Percentiles rank a stretch among this genome's conserved stretches.
Conservation (phyloP, 352 stramenopile species). For the Aphanomyces astaci region DNA sequence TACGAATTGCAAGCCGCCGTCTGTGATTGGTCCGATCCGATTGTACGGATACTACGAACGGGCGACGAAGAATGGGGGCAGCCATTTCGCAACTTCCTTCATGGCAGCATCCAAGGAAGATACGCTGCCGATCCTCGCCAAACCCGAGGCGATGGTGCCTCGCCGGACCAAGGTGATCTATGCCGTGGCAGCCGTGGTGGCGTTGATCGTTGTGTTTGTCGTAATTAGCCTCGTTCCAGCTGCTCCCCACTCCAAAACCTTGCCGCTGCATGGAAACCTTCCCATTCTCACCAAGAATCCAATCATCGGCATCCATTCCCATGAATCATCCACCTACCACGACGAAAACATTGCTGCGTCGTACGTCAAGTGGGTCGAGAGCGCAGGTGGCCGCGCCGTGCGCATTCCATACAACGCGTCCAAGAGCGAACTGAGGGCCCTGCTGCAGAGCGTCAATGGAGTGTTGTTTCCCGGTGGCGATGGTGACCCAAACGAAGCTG, state of each 20-base stretch:
- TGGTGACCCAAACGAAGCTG: conserved; percentile 47
- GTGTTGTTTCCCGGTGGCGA: conserved; percentile 58
- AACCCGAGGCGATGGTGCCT: background rate
- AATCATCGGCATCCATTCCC: conserved; percentile 3
- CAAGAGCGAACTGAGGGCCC: conserved; percentile 40
- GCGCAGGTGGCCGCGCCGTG: conserved; percentile 55
- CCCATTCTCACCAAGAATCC: background rate
- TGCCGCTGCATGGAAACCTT: background rate
- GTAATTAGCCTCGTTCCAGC: background rate
- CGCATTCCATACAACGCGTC: conserved; percentile 66
- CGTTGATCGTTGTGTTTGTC: background rate
- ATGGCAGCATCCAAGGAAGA: background rate
- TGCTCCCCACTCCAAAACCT: background rate
- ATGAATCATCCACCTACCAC: conserved; percentile 20
- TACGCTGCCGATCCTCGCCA: background rate
- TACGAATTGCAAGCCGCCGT: too few relatives aligned
- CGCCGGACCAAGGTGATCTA: background rate
- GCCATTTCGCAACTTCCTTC: too few relatives aligned
- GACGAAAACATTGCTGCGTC: conserved; percentile 70
- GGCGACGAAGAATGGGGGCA: too few relatives aligned
- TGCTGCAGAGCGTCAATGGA: conserved; percentile 62
- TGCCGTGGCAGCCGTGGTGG: background rate
- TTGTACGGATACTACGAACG: background rate
- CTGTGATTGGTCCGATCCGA: background rate
- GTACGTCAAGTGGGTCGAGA: conserved; percentile 81